Percentiles rank a stretch among this genome's conserved stretches.
Evolutionary conservation across 140 eudicot species (phyloP).

Genomic region (Cichorium intybus): DNA sequence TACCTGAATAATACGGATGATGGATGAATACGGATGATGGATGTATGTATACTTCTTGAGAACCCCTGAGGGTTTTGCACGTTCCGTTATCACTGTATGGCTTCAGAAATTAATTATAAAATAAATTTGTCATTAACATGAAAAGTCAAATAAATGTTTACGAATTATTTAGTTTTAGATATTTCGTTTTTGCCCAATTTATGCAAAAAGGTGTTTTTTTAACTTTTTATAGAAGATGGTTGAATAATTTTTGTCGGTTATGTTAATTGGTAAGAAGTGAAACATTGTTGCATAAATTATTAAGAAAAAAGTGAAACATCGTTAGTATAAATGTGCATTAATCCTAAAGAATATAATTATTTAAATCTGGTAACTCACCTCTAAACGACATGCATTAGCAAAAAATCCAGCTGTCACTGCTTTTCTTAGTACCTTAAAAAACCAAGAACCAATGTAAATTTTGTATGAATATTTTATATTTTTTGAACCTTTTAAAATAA

Average conservation of each 20-base stretch:
- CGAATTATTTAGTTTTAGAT: not conserved
- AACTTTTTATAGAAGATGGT: too few species aligned
- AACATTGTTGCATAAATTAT: too few species aligned
- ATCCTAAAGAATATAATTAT: too few species aligned
- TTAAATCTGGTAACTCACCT: conserved; percentile 46
- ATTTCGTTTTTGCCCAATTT: too few species aligned
- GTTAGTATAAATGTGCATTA: too few species aligned
- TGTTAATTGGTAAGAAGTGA: too few species aligned
- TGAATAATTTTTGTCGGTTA: too few species aligned
- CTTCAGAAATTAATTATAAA: conserved; percentile 24
- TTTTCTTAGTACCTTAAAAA: conserved; percentile 64
- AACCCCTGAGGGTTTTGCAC: conserved; percentile 78
- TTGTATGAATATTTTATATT: too few species aligned
- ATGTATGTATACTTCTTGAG: conserved; percentile 92
- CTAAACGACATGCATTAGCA: conserved; percentile 84
- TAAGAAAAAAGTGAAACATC: too few species aligned
- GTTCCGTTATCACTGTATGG: conserved; percentile 74
- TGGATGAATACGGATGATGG: conserved; percentile 94
- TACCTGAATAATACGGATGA: too few species aligned
- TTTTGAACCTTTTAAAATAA: too few species aligned
- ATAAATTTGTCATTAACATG: conserved; percentile 1
- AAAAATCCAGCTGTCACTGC: conserved; percentile 95
- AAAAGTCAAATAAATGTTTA: not conserved
- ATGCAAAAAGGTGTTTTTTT: too few species aligned
- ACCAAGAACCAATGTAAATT: conserved; percentile 1